Base-by-base conservation (phyloP, 2,329 filamentous ascomycete genomes). In the Ophidiomyces ophidiicola region DNA sequence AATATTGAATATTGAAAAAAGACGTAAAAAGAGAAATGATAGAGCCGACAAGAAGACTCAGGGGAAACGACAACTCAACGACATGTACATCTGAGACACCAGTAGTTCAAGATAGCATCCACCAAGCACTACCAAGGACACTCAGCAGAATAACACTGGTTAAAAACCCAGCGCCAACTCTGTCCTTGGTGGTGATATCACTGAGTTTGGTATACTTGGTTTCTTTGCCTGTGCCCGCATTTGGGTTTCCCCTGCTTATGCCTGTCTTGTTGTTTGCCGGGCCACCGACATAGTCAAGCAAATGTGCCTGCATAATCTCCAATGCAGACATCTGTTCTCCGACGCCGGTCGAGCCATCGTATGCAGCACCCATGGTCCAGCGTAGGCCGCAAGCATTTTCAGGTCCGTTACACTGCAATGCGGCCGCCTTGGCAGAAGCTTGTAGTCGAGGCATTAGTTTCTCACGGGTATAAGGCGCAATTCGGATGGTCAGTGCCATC, bases 251-350 rank as follows among this genome's bases (percentile, higher is more conserved):
- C 23, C 56, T 50, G 52, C 69, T 72, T 6, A 65, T 79, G 37
- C 77, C 78, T 2, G 57, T 72, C 5, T 57, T 48, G 18, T 63
- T 56, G 5, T 61, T 61, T 15, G 60, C 58, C 3, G 61, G 62
- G 7, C 62, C 62, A 2, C 57, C 51, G 7, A 56, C 55, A 6
- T 54, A 56, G 21, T 64, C 62, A 20, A 64, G 50, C 19, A 59
- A 39, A 25, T 74, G 77, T 25, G 70, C 69, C 32, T 82, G 67
- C 5, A 80, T 69, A 6, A 80, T 66, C 50, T 81, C 75, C 54
- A 82, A 62, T 2, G 73, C 76, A 1, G 73, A 69, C 78, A 83
- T 82, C 57, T 82, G 77, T 55, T 82, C 76, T 4, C 79, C 79
- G 2, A 82, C 70, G 5, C 78, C 78, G 5, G 65, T 69, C 1